Evolutionary conservation across 352 stramenopile species (phyloP), one percentile per base, ranked within the genome.

Genomic region (Phytopythium vexans): DNA sequence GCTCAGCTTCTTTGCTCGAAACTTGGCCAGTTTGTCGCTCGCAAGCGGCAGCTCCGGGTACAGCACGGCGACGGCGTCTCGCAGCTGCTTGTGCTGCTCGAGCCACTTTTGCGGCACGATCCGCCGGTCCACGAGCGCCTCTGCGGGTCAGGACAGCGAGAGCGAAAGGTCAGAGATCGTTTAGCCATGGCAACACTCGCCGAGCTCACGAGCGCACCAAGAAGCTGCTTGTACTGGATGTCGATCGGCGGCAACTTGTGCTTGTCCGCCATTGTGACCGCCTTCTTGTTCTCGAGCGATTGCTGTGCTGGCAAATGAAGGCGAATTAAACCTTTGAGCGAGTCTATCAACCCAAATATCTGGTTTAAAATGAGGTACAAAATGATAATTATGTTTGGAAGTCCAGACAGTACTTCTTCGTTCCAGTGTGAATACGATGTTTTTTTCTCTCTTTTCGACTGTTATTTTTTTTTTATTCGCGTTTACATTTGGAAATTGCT

Each of bases 221-320:
- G 64, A 8, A 92, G 74, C 66, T 89, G 84, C 48, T 81, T 79
- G 68, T 88, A 88, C 54, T 85, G 73, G 55, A 92, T 85, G 63
- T 92, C 81, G 64, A 92, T 92, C 49, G 71, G 77, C 21, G 21
- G 21, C 64, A 83, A 46, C 52, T 82, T 82, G 42, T 66, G 69
- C 60, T 75, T 65, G 60, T 89, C 78, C 36, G 69, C 65, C 78
- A 89, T 86, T 49, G 14, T 57, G 27, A 27, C 21, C 21, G 21
- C 21, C 21, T 27, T 27, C 21, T 27, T 27, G 21, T 2, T 27
- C 21, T 27, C 2, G 21, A 27, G 21, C 21, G 21, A 1, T 27
- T 27, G 21, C 21, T 27, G 21, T 27, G 21, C 21, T 27, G 21
- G 21, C 21, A 27, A 27, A 27, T 27, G 21, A 27, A 27, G 21